A percentile compares a stretch with the other conserved stretches of the same genome.
phyloP scores from a whole-genome alignment of 2,329 filamentous ascomycete genomes.

The Parasarocladium wereldwijsianum region DNA sequence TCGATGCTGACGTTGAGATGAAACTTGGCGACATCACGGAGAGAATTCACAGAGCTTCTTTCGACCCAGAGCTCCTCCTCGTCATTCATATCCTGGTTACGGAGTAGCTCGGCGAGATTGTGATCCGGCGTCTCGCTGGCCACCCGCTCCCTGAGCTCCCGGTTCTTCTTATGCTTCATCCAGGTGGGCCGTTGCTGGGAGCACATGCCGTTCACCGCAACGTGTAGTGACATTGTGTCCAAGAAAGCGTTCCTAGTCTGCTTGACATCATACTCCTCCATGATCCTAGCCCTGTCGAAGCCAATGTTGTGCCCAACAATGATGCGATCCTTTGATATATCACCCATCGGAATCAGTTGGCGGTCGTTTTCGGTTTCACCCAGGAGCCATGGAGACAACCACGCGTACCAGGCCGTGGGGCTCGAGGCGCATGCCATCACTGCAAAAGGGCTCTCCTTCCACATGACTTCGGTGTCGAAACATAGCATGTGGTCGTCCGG shows the following conservation, averaged over 20 bases:
- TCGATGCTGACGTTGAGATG: slow-evolving; percentile 86
- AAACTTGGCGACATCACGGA: slow-evolving; percentile 91
- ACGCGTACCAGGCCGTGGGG: slow-evolving; percentile 87
- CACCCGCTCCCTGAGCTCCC: slow-evolving; percentile 69
- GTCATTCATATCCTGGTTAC: slow-evolving; percentile 57
- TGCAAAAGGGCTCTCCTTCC: slow-evolving; percentile 79
- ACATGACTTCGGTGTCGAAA: slow-evolving; percentile 96
- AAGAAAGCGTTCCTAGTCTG: slow-evolving; percentile 79
- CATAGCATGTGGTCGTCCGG: slow-evolving; percentile 73
- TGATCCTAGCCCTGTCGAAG: slow-evolving; percentile 76
- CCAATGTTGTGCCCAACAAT: slow-evolving; percentile 92
- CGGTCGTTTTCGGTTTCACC: slow-evolving; percentile 62
- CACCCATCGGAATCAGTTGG: slow-evolving; percentile 78
- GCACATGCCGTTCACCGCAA: slow-evolving; percentile 98
- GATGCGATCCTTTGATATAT: slow-evolving; percentile 56
- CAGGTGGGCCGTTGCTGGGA: slow-evolving; percentile 90
- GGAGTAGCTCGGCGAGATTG: slow-evolving; percentile 57
- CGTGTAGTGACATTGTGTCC: slow-evolving; percentile 96
- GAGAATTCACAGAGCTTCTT: slow-evolving; percentile 84
- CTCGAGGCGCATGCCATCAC: slow-evolving; percentile 94
- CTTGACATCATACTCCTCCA: slow-evolving; percentile 75
- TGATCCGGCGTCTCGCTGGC: slow-evolving; percentile 54
- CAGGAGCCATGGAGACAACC: slow-evolving; percentile 90
- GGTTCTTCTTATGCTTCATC: slow-evolving; percentile 91
- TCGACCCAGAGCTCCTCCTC: slow-evolving; percentile 95